A percentile compares a stretch with the other conserved stretches of the same genome.
Evolutionary conservation across 2,329 filamentous ascomycete genomes (phyloP).

Genomic region (Zasmidium citrigriseum): DNA sequence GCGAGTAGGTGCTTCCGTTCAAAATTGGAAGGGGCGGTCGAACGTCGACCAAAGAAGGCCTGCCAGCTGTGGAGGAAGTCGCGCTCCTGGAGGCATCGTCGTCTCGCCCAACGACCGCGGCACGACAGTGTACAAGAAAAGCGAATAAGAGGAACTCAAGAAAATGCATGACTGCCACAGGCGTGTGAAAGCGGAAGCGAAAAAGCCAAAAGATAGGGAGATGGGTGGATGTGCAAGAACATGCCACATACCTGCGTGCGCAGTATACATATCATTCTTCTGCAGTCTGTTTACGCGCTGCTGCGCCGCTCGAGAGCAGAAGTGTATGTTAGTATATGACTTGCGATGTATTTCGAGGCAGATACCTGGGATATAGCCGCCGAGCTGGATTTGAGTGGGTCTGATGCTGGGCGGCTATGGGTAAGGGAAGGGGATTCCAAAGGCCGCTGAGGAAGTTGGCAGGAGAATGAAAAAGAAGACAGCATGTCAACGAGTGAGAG

Average conservation of each 20-base stretch:
- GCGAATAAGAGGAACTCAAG: not conserved
- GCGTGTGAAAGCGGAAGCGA: not conserved
- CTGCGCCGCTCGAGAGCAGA: conserved; percentile 8
- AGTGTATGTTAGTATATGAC: not conserved
- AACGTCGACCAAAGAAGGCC: too few relatives aligned
- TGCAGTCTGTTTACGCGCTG: conserved; percentile 7
- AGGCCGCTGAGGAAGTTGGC: too few relatives aligned
- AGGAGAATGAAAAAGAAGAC: not conserved
- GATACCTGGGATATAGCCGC: not conserved
- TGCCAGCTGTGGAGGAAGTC: too few relatives aligned
- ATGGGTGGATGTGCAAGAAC: not conserved
- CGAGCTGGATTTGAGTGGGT: not conserved
- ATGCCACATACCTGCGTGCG: not conserved
- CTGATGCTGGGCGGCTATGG: not conserved
- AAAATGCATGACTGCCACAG: not conserved
- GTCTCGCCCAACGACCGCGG: too few relatives aligned
- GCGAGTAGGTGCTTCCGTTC: too few relatives aligned
- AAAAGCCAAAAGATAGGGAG: not conserved
- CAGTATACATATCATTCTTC: not conserved
- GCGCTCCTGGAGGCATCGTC: too few relatives aligned
- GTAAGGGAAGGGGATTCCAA: too few relatives aligned
- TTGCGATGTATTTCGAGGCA: not conserved
- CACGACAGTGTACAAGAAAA: not conserved
- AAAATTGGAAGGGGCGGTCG: too few relatives aligned
- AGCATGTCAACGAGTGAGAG: not conserved